phyloP scores from a whole-genome alignment of 139 green algal genomes.

The Eudorina sp. region DNA sequence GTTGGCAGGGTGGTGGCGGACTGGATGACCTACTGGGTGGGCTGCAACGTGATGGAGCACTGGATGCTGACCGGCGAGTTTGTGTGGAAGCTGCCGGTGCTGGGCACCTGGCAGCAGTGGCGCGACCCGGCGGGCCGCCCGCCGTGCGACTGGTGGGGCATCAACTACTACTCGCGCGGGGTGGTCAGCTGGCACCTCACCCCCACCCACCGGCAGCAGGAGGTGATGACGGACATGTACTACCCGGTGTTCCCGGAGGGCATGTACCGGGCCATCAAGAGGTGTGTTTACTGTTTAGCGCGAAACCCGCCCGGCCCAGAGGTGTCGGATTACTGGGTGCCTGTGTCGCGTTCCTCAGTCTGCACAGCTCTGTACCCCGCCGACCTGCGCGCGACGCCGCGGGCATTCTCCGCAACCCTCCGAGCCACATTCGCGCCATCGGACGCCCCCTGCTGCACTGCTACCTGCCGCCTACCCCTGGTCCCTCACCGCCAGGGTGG shows the following conservation, averaged over 20 bases:
- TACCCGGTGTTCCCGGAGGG: constrained; percentile 84
- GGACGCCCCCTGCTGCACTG: too few relatives aligned
- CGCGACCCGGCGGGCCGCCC: constrained; percentile 61
- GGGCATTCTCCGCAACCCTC: too few relatives aligned
- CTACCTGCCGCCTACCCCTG: too few relatives aligned
- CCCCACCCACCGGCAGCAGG: constrained; percentile 63
- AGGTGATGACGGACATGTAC: constrained; percentile 92
- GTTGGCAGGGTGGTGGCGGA: constrained; percentile 44
- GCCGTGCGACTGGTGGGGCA: constrained; percentile 74
- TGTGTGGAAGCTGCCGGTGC: constrained; percentile 69
- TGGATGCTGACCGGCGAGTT: constrained; percentile 76
- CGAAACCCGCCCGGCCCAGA: too few relatives aligned
- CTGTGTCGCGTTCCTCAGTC: too few relatives aligned
- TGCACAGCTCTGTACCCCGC: too few relatives aligned
- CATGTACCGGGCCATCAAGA: constrained; percentile 68
- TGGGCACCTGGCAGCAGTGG: constrained; percentile 63
- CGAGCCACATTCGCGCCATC: too few relatives aligned
- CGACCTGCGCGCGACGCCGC: too few relatives aligned
- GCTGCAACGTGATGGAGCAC: constrained; percentile 71
- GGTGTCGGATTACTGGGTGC: too few relatives aligned
- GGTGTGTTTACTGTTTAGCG: too few relatives aligned
- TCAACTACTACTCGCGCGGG: constrained; percentile 75
- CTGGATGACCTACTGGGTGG: constrained; percentile 80
- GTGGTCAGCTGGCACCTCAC: constrained; percentile 61
- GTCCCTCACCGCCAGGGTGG: not conserved